Percentiles rank a stretch among this genome's conserved stretches.
Conservation (phyloP, 2,329 filamentous ascomycete genomes). For the Ceratocystis destructans region DNA sequence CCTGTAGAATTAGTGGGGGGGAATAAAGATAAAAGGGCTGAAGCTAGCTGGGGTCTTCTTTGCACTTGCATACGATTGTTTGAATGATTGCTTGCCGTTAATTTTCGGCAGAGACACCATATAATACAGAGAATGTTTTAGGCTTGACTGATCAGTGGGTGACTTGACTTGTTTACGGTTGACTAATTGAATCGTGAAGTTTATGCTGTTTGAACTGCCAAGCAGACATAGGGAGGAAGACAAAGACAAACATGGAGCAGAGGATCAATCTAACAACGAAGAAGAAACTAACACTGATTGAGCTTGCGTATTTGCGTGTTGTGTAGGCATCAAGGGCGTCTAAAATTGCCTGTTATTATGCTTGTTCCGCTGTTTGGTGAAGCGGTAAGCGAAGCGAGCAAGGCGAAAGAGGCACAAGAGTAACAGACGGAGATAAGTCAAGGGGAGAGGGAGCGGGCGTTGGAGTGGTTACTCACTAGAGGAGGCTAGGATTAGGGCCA, state of each 20-base stretch:
- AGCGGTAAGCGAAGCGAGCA: not conserved
- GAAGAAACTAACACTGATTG: not conserved
- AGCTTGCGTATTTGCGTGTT: not conserved
- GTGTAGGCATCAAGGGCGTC: not conserved
- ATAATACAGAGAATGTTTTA: not conserved
- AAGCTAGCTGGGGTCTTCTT: not conserved
- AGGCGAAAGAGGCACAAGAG: not conserved
- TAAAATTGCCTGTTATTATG: not conserved
- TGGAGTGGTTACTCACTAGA: too few species aligned
- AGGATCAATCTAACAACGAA: not conserved
- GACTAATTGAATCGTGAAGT: too few species aligned
- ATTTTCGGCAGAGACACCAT: not conserved
- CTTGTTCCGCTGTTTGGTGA: not conserved
- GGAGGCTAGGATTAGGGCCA: not conserved
- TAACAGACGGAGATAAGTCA: too few species aligned
- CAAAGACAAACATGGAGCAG: too few species aligned
- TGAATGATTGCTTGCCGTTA: not conserved
- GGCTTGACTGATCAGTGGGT: not conserved
- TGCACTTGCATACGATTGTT: not conserved
- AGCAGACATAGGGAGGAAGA: too few species aligned
- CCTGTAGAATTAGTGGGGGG: not conserved
- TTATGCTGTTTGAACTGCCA: too few species aligned
- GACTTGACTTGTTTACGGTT: too few species aligned
- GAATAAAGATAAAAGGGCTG: not conserved
- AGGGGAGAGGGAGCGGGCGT: too few species aligned